Evolutionary conservation across 805 yeast genomes (phyloP), one percentile per base, ranked within the genome.

Genomic region (Yarrowia keelungensis): DNA sequence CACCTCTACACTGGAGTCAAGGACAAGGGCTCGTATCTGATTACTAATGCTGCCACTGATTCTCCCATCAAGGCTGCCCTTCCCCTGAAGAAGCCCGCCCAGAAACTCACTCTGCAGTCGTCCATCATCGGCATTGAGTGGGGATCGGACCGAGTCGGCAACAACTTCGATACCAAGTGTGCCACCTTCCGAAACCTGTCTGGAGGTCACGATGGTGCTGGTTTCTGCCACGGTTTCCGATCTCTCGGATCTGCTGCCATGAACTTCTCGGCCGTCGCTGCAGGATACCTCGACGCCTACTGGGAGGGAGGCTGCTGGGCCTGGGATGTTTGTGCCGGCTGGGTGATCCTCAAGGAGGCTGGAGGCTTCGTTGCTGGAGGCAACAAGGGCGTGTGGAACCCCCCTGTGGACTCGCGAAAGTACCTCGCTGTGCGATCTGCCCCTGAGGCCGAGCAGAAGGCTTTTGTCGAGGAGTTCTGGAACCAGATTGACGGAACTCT

Each of bases 221-320:
- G 86, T 0, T 84, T 80, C 74, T 82, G 84, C 45, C 90, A 87
- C 73, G 90, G 90, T 0, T 84, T 85, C 74, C 81, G 90, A 74
- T 80, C 85, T 22, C 76, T 85, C 68, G 90, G 90, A 2, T 85
- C 89, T 19, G 89, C 90, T 0, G 90, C 90, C 7, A 81, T 87
- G 83, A 86, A 86, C 73, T 76, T 86, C 46, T 82, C 87, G 56
- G 82, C 83, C 54, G 85, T 85, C 5, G 89, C 90, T 0, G 79
- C 84, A 3, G 90, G 90, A 7, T 80, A 80, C 69, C 70, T 86
- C 36, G 90, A 87, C 73, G 82, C 86, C 4, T 87, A 87, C 76
- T 87, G 90, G 89, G 89, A 86, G 76, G 89, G 89, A 62, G 89
- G 89, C n/a, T 86, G 88, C 74, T 85, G 83, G 74, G 84, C 86